Conservation (phyloP, 495 filamentous ascomycete genomes). For the Hypoxylon rickii region DNA sequence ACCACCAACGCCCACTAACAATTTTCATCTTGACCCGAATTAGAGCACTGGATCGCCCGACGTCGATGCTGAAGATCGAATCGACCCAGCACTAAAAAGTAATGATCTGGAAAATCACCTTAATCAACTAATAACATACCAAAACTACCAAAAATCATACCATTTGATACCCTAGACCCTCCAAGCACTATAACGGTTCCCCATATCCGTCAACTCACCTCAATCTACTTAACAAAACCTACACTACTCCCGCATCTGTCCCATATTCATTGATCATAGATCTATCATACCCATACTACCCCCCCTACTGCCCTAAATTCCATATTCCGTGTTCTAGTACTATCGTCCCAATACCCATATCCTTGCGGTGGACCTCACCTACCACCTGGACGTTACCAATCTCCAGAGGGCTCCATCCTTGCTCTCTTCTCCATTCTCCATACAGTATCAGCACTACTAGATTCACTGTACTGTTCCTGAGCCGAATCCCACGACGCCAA, state of each 20-base stretch:
- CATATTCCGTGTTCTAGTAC: too few relatives aligned
- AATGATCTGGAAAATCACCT: slow-evolving; percentile 5
- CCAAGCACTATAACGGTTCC: too few relatives aligned
- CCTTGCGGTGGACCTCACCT: too few relatives aligned
- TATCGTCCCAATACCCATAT: too few relatives aligned
- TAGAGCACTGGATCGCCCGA: slow-evolving; percentile 20
- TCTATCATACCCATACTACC: not conserved
- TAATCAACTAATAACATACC: slow-evolving; percentile 18
- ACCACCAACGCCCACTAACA: slow-evolving; percentile 2
- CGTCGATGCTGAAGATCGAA: slow-evolving; percentile 6
- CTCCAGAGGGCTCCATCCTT: too few relatives aligned
- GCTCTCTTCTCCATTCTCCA: not conserved
- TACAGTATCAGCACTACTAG: not conserved
- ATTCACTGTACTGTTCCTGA: slow-evolving; percentile 15
- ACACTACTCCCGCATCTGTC: not conserved
- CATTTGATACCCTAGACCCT: too few relatives aligned
- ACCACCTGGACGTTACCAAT: too few relatives aligned
- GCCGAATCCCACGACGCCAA: slow-evolving; percentile 27
- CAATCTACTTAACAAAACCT: too few relatives aligned
- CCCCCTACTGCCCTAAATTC: not conserved
- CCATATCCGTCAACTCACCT: too few relatives aligned
- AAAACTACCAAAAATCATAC: too few relatives aligned
- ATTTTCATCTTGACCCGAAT: slow-evolving; percentile 9
- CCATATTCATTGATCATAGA: too few relatives aligned
- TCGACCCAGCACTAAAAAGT: not conserved